phyloP scores from a whole-genome alignment of 495 filamentous ascomycete genomes.

The Trichoderma parareesei region DNA sequence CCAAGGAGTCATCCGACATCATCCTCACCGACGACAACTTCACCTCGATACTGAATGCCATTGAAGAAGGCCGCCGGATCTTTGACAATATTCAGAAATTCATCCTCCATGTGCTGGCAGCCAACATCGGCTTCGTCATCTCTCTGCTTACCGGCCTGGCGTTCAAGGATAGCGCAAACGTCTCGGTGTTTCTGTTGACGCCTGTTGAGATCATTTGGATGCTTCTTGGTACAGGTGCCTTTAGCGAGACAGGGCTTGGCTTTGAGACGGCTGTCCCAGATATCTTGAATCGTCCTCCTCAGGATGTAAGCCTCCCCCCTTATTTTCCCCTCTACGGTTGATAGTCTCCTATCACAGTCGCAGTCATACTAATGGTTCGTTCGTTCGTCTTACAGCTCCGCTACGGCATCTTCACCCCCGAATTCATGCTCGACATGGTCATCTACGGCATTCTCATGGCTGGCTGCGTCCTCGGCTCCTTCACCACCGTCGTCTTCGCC shows the following conservation, averaged over 20 bases:
- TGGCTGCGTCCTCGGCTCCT: slow-evolving; percentile 51
- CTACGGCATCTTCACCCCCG: slow-evolving; percentile 55
- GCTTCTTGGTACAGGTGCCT: slow-evolving; percentile 61
- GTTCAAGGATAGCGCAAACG: slow-evolving; percentile 51
- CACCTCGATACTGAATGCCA: slow-evolving; percentile 47
- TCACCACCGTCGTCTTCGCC: slow-evolving; percentile 57
- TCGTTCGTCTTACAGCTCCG: not conserved
- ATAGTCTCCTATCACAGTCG: not conserved
- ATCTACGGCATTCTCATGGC: slow-evolving; percentile 63
- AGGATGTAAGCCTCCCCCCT: slow-evolving; percentile 39
- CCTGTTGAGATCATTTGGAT: slow-evolving; percentile 68
- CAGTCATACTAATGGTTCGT: not conserved
- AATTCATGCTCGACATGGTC: slow-evolving; percentile 63
- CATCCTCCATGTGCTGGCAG: slow-evolving; percentile 59
- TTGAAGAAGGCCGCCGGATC: slow-evolving; percentile 60
- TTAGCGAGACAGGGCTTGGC: slow-evolving; percentile 63
- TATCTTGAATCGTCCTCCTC: slow-evolving; percentile 58
- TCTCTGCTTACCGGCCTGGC: slow-evolving; percentile 58
- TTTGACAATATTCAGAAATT: slow-evolving; percentile 76
- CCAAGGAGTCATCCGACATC: slow-evolving; percentile 12
- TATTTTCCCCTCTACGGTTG: no score
- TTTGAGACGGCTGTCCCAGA: slow-evolving; percentile 57
- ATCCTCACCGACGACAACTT: slow-evolving; percentile 13
- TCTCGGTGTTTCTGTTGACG: slow-evolving; percentile 61
- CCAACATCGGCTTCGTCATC: slow-evolving; percentile 62